These are phyloP conservation scores for Candida ascalaphidarum DNA, from an alignment of 805 yeast genomes.

Conservation along the genomic window DNA sequence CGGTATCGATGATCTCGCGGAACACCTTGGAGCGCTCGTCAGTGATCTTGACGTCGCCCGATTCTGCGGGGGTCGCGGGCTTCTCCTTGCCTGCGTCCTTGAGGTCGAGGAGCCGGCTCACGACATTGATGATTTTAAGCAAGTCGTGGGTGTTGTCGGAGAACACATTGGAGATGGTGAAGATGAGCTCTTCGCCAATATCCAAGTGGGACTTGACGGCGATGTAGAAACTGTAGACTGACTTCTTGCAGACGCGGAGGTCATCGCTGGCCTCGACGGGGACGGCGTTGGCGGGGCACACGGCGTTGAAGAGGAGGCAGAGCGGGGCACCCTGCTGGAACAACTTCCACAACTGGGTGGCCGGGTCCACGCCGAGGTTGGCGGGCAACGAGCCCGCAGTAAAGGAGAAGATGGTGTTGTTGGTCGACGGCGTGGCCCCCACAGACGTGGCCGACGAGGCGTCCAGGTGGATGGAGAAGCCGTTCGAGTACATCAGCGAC, in stretches of 20 bases:
- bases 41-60: slow-evolving; percentile 12
- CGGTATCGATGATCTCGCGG: slow-evolving; percentile 79
- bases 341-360: slow-evolving; percentile 79
- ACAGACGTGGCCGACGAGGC: slow-evolving; percentile 11
- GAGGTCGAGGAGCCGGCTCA: slow-evolving; percentile 42
- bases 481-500: slow-evolving; percentile 22
- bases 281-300: slow-evolving; percentile 38
- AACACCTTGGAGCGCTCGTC: slow-evolving; percentile 72
- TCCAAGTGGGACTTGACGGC: slow-evolving; percentile 75
- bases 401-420: slow-evolving; percentile 46
- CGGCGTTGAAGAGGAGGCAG: slow-evolving; percentile 72
- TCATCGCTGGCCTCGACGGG: slow-evolving; percentile 71
- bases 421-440: slow-evolving; percentile 7
- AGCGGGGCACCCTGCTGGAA: slow-evolving; percentile 91
- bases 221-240: slow-evolving; percentile 80
- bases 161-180: slow-evolving; percentile 85
- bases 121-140: slow-evolving; percentile 65
- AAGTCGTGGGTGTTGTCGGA: slow-evolving; percentile 74
- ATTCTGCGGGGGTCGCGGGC: background rate
- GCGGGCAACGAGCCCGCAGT: slow-evolving; percentile 75
- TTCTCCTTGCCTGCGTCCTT: too few species aligned
- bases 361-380: slow-evolving; percentile 77
- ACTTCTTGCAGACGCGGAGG: slow-evolving; percentile 74
- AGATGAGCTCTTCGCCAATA: slow-evolving; percentile 72
- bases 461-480: slow-evolving; percentile 29